Base-by-base conservation (phyloP, 305 asterid genomes). In the Fraxinus floribunda region DNA sequence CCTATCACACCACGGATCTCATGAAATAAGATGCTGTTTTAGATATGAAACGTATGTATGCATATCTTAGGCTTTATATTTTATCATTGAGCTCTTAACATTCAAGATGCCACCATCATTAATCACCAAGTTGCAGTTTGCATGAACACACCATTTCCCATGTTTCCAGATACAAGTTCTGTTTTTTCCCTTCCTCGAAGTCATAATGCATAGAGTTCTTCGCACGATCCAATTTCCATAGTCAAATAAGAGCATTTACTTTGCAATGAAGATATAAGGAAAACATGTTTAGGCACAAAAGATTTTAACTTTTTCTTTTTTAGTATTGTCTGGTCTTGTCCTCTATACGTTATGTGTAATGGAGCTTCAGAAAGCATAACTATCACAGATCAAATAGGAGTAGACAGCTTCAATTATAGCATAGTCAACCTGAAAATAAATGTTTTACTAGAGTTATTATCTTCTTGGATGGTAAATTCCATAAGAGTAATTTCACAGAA, bases 201-300 rank as follows among this genome's bases (percentile, higher is more conserved):
- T 76, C 68, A 80, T 64, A 77, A 36, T 41, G 77, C 79, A 83
- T 60, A 64, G 49, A 79, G 7, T 79, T 73, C 44, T 46, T 74
- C 10, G 34, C 75, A 49, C 36, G 29, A 4, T 75, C 35, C 41
- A 1, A 71, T 72, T 83, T 74, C 22, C 73, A 49, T 78, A 36
- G 76, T 46, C 6, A 38, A 18, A 36, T 49, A 18, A 18, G 13
- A 73, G 80, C 78, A 83, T 83, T 83, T 83, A 73, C 72, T 74
- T 18, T 71, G 64, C 32, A 35, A 68, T 82, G 76, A 55, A 38
- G 84, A 9, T 80, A 35, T 16, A 35, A 7, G n/a, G 46, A 46
- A 22, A 11, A 24, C 32, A 9, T 3, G 34, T 66, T 32, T 22
- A 55, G 66, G 34, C 1, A 7, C 4, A 62, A 7, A 62, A 24